Evolutionary conservation across 1,284 basidiomycete species (phyloP).

Genomic region (Cryptococcus jaspeensis): DNA sequence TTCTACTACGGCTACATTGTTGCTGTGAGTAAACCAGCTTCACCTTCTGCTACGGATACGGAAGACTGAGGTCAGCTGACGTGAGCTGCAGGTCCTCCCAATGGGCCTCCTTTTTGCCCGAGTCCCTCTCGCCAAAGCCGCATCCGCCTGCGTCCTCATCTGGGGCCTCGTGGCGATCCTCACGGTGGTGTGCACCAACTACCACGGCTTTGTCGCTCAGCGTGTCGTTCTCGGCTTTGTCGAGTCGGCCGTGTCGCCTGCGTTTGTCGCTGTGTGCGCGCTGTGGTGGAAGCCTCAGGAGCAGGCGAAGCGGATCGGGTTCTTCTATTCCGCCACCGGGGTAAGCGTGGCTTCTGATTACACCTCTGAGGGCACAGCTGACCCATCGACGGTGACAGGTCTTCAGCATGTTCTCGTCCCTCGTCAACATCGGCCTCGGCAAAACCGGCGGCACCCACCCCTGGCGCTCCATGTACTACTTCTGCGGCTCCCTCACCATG

Average conservation of each 20-base stretch:
- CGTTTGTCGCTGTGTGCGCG: constrained; percentile 55
- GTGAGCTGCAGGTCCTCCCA: constrained; percentile 47
- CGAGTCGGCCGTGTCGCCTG: constrained; percentile 55
- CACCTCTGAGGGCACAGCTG: not conserved
- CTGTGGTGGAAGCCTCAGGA: constrained; percentile 56
- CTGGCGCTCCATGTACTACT: constrained; percentile 57
- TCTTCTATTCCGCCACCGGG: constrained; percentile 57
- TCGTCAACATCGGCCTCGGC: constrained; percentile 56
- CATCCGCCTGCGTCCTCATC: constrained; percentile 42
- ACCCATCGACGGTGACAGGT: constrained; percentile 20
- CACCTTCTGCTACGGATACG: not conserved
- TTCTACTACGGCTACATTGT: constrained; percentile 58
- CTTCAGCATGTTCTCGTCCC: constrained; percentile 51
- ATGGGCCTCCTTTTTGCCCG: constrained; percentile 53
- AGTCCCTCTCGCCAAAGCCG: constrained; percentile 48
- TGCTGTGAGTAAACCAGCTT: constrained; percentile 22
- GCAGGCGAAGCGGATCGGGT: constrained; percentile 46
- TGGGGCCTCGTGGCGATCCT: constrained; percentile 56
- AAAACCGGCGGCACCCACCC: constrained; percentile 45
- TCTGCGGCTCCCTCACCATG: constrained; percentile 55
- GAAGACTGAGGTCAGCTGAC: not conserved
- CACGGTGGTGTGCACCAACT: constrained; percentile 51
- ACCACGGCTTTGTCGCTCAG: constrained; percentile 54
- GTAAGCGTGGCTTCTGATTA: too few species aligned
- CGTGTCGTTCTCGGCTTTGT: constrained; percentile 53